Conservation (phyloP, 306 rosid species). For the Dalbergia cultrata region DNA sequence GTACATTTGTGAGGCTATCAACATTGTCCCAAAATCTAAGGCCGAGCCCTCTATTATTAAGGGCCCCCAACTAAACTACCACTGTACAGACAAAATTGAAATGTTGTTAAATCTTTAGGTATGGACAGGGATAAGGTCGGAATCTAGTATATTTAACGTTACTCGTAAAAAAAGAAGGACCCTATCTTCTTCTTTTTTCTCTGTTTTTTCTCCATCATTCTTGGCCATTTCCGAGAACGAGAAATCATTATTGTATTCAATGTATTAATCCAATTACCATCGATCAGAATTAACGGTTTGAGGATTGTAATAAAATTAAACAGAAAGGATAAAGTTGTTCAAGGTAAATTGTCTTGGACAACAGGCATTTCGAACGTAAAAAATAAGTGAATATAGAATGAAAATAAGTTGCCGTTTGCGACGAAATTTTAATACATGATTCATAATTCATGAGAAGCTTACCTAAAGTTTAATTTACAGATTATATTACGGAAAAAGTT, state of each 20-base stretch:
- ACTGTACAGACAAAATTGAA: not conserved
- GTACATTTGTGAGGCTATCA: no score
- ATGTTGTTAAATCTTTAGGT: constrained; percentile 9
- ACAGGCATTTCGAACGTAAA: not conserved
- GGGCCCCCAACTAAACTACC: not conserved
- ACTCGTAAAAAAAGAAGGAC: no score
- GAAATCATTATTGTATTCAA: no score
- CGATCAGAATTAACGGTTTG: not conserved
- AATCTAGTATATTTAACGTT: not conserved
- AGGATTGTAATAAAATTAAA: not conserved
- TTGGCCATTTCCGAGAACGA: not conserved
- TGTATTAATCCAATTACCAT: no score
- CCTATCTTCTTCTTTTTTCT: no score
- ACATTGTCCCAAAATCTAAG: not conserved
- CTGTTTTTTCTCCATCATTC: not conserved
- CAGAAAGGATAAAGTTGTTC: not conserved
- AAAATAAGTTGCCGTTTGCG: not conserved
- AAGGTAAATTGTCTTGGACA: not conserved
- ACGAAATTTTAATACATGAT: not conserved
- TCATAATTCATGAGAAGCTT: not conserved
- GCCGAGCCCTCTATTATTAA: not conserved
- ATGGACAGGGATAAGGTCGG: not conserved
- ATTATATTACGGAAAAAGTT: not conserved
- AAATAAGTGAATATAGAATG: not conserved
- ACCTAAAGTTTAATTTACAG: no score